A percentile compares a stretch with the other conserved stretches of the same genome.
These are phyloP conservation scores for Mariannaea elegans DNA, from an alignment of 2,329 filamentous ascomycete species.

Conservation along the genomic window DNA sequence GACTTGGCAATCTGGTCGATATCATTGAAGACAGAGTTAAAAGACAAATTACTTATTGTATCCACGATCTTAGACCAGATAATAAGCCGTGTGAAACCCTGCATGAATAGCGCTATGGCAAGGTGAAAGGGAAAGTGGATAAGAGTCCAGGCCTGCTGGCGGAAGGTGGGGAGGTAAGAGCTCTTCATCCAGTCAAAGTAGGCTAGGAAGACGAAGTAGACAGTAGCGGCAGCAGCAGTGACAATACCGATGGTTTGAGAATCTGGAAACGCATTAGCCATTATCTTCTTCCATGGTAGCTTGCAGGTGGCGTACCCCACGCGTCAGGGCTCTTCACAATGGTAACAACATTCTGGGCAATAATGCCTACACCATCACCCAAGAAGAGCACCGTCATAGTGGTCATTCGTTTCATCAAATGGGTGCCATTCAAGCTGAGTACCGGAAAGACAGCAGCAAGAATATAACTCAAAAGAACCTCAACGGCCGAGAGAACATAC, in stretches of 20 bases:
- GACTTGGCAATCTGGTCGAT: conserved; percentile 20
- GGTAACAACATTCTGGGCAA: conserved; percentile 60
- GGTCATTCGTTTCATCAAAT: conserved; percentile 70
- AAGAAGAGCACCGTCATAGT: conserved; percentile 73
- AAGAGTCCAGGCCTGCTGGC: conserved; percentile 66
- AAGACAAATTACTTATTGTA: conserved; percentile 32
- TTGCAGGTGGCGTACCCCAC: conserved; percentile 46
- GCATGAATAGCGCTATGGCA: conserved; percentile 68
- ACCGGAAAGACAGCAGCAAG: conserved; percentile 64
- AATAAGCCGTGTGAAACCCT: conserved; percentile 67
- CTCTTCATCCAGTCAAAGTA: conserved; percentile 73
- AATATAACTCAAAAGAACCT: conserved; percentile 61
- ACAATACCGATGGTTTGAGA: conserved; percentile 52
- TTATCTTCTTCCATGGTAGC: neutral
- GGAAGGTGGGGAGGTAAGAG: conserved; percentile 63
- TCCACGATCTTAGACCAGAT: conserved; percentile 55
- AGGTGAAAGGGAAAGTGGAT: conserved; percentile 72
- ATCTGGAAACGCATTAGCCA: conserved; percentile 40
- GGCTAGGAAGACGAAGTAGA: conserved; percentile 57
- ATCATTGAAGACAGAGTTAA: conserved; percentile 23
- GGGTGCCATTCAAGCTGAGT: conserved; percentile 68
- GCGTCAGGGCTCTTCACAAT: conserved; percentile 53
- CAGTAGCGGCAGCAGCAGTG: conserved; percentile 48
- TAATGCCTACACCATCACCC: conserved; percentile 71
- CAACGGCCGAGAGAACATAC: conserved; percentile 64